Conservation (phyloP, 768 basidiomycete species). For the Mycena leptocephala region DNA sequence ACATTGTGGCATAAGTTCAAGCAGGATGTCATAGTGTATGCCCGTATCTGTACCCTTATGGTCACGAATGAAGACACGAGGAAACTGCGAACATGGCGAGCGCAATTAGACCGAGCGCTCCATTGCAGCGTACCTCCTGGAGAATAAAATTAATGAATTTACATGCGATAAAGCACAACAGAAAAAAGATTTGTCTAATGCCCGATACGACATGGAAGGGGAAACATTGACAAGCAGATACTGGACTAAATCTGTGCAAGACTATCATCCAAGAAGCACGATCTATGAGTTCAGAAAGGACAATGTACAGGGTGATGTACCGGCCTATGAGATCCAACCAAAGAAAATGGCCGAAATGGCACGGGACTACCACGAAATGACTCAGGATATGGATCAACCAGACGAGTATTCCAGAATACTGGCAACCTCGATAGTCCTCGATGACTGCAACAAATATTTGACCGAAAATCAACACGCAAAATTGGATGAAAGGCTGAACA, state of each 20-base stretch:
- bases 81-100: too few relatives aligned
- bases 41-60: not conserved
- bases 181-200: not conserved
- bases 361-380: too few relatives aligned
- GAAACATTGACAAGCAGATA: not conserved
- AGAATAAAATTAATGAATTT: not conserved
- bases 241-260: not conserved
- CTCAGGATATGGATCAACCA: too few relatives aligned
- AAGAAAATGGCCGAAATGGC: slow-evolving; percentile 9
- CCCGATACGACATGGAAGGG: not conserved
- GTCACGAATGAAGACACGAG: too few relatives aligned
- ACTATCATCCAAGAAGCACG: too few relatives aligned
- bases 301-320: not conserved
- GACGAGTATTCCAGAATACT: too few relatives aligned
- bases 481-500: not conserved
- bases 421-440: too few relatives aligned
- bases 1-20: not conserved
- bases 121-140: not conserved
- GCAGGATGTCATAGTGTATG: not conserved
- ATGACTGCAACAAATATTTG: not conserved
- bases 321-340: not conserved
- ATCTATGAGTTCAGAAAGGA: not conserved
- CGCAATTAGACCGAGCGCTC: not conserved
- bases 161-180: not conserved
- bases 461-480: not conserved